phyloP scores from a whole-genome alignment of 2,329 filamentous ascomycete species.

The Botrytis fabae region DNA sequence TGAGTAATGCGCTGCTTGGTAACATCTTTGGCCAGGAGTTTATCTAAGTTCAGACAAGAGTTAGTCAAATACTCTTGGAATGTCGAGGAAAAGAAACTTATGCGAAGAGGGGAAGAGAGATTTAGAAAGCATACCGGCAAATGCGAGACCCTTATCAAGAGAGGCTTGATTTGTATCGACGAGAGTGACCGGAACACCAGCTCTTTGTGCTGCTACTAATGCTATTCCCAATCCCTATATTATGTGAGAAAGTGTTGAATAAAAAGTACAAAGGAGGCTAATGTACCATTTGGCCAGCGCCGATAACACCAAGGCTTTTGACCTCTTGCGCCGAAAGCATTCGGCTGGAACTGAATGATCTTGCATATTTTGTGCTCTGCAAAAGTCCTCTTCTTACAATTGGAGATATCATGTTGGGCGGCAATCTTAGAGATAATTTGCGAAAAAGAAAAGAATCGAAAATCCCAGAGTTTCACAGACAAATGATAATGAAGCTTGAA shows the following conservation, averaged over 20 bases:
- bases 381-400: conserved; percentile 34
- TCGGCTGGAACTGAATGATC: conserved; percentile 70
- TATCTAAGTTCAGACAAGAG: conserved; percentile 56
- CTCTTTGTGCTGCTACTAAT: conserved; percentile 84
- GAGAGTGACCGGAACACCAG: conserved; percentile 78
- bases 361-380: conserved; percentile 32
- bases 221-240: conserved; percentile 88
- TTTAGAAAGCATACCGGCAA: conserved; percentile 67
- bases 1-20: conserved; percentile 82
- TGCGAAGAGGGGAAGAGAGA: background rate
- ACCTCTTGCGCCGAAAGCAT: conserved; percentile 67
- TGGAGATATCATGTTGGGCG: conserved; percentile 36
- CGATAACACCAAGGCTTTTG: conserved; percentile 86
- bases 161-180: conserved; percentile 83
- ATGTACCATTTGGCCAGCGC: conserved; percentile 90
- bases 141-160: conserved; percentile 84
- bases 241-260: background rate
- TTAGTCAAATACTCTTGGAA: conserved; percentile 1
- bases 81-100: background rate
- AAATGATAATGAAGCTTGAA: background rate
- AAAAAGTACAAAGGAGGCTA: background rate
- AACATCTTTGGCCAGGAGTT: conserved; percentile 90
- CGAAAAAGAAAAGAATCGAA: background rate
- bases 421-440: background rate
- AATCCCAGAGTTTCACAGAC: background rate